Base-by-base conservation (phyloP, 768 basidiomycete genomes). In the Mycena epipterygia region DNA sequence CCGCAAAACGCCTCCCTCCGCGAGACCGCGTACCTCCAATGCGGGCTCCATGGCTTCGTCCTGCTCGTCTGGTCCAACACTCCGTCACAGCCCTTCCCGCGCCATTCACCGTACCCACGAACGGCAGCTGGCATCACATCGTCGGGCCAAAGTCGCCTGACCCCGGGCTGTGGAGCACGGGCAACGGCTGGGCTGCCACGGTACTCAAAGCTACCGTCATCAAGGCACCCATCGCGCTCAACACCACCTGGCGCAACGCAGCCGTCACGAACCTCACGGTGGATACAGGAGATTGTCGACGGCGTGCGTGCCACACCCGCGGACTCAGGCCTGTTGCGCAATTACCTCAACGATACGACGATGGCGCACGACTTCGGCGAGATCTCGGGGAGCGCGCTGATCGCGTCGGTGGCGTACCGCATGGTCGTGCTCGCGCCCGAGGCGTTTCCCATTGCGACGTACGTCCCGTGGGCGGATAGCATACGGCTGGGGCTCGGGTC, bases 241-340 rank as follows among this genome's bases (percentile, higher is more conserved):
- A 74, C 52, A 53, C n/a, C 2, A 11, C 71, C 9, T 81, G 80
- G 75, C 73, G 67, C 49, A 8, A 48, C 2, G 60, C 70, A 2
- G 81, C 85, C 5, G 78, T 82, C 11, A 11, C 59, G 9, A 56
- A 79, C 16, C 75, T 85, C 27, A 81, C 80, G 2, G 61, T 60
- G 81, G 75, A 85, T 87, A 73, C 81, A 81, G 75, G 85, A 86
- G 60, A 87, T 87, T 61, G 42, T 87, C 27, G 84, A 87, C 62
- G 86, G 81, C 7, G 86, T 80, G 29, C 81, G 81, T 61, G 64
- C 55, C 2, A 73, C 79, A 4, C 68, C 79, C 0, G 52, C 62
- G 14, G 83, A 84, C 29, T 72, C 73, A 21, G 82, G 82, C 1
- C 77, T 87, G 2, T 68, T 86, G 13, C 78, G 84, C 39, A 87